Percentiles rank a stretch among this genome's conserved stretches.
Evolutionary conservation across 768 basidiomycete genomes (phyloP).

Genomic region (Tulasnella sp.): DNA sequence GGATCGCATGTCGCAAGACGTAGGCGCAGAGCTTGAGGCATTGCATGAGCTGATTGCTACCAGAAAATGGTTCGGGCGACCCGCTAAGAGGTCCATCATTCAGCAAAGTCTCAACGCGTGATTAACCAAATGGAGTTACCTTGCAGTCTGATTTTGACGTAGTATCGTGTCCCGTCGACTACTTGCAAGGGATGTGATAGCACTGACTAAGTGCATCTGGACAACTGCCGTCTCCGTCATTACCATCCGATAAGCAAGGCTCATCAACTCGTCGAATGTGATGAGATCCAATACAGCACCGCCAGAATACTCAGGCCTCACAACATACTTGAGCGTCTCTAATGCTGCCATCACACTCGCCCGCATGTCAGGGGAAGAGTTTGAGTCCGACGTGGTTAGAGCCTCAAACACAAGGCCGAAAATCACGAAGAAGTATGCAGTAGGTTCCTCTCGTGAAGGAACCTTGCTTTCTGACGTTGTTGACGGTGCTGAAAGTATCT

Average conservation of each 20-base stretch:
- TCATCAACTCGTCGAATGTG: constrained; percentile 83
- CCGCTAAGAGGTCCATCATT: background rate
- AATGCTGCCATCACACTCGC: constrained; percentile 50
- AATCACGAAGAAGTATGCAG: constrained; percentile 74
- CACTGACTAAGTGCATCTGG: constrained; percentile 62
- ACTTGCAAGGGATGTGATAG: constrained; percentile 48
- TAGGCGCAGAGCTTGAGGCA: constrained; percentile 79
- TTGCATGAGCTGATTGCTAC: constrained; percentile 35
- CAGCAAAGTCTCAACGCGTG: background rate
- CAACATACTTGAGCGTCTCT: constrained; percentile 68
- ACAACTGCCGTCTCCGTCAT: constrained; percentile 71
- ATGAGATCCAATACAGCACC: constrained; percentile 67
- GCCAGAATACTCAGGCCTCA: constrained; percentile 71
- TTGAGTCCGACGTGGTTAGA: constrained; percentile 53
- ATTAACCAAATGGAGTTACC: background rate
- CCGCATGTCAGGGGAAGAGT: constrained; percentile 33
- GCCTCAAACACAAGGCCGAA: constrained; percentile 95
- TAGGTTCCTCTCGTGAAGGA: constrained; percentile 44
- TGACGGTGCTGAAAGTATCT: constrained; percentile 31
- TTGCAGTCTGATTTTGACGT: background rate
- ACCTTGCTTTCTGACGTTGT: constrained; percentile 22
- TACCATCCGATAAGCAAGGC: constrained; percentile 79
- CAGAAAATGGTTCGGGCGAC: constrained; percentile 25
- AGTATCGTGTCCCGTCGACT: constrained; percentile 26
- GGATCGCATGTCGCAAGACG: constrained; percentile 60